Percentiles rank a stretch among this genome's conserved stretches.
phyloP scores from a whole-genome alignment of 192 early-diverging fungal species.

The Geranomyces variabilis region DNA sequence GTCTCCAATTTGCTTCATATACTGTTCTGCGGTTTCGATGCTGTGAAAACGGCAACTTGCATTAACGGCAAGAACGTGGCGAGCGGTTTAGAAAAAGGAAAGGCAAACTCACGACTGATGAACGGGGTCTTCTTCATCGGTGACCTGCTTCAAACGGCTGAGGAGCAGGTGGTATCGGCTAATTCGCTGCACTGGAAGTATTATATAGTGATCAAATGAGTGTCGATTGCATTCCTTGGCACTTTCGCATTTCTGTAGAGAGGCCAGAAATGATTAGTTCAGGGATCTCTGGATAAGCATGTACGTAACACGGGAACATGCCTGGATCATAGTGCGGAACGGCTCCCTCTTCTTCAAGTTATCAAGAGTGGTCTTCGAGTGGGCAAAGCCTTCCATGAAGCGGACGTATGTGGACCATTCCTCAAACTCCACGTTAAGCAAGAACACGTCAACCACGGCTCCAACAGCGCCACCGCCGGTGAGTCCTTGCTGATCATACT shows the following conservation, averaged over 20 bases:
- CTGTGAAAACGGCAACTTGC: not conserved
- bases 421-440: conserved; percentile 34
- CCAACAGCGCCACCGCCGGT: conserved; percentile 25
- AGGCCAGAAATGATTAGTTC: not conserved
- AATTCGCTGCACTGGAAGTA: conserved; percentile 39
- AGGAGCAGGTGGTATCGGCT: conserved; percentile 35
- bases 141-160: conserved; percentile 27
- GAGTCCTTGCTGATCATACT: conserved; percentile 11
- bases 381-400: conserved; percentile 31
- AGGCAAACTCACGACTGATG: conserved; percentile 22
- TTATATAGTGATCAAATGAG: conserved; percentile 34
- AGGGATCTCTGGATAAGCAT: too few species aligned
- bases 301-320: not conserved
- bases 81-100: not conserved
- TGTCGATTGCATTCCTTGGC: conserved; percentile 36
- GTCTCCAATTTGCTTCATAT: conserved; percentile 42
- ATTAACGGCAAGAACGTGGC: not conserved
- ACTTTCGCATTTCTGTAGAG: conserved; percentile 26
- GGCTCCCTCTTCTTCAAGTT: conserved; percentile 14
- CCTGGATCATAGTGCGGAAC: conserved; percentile 3
- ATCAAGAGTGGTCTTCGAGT: conserved; percentile 18
- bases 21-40: conserved; percentile 37
- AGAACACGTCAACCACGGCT: conserved; percentile 33
- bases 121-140: conserved; percentile 27
- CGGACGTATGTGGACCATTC: conserved; percentile 33